Base-by-base conservation (phyloP, 495 filamentous ascomycete species). In the Neurospora sp. region DNA sequence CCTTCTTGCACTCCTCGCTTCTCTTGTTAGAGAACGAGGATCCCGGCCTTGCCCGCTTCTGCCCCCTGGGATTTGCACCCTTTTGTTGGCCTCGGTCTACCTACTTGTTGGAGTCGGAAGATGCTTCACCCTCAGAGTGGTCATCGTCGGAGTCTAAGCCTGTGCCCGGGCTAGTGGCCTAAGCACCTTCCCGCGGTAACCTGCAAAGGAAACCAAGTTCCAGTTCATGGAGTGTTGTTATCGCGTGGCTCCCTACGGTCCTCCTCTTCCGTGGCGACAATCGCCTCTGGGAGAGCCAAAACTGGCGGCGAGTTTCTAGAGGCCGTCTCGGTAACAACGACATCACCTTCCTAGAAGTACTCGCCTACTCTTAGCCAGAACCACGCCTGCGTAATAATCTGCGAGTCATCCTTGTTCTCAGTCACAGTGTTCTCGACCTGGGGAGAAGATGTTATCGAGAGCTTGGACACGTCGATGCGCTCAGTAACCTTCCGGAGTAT, bases 281-380 rank as follows among this genome's bases (percentile, higher is more conserved):
- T n/a, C n/a, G n/a, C n/a, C n/a, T n/a, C n/a, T n/a, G n/a, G n/a
- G n/a, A n/a, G n/a, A 31, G 27, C 27, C 27, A 31, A 31, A 31
- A 31, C 27, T 31, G 27, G 27, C 2, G 27, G 27, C 27, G 27
- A 31, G 27, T 31, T 31, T 31, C 27, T 31, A 2, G 27, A 31
- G 27, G 27, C 94, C 18, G 94, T 97, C 80, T 97, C 95, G 0
- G 93, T 95, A 66, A 97, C 88, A 49, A 97, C 85, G 70, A 97
- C 88, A 77, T 98, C 95, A 23, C 89, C 85, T 69, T 90, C 85
- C 74, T 89, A 85, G 31, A 97, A 81, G 88, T 92, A 97, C 75
- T 92, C 87, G 11, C 93, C 92, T 71, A 97, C 82, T 69, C 85
- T 87, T 0, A 92, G 92, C 94, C 94, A 98, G 73, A 98, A 87